A percentile compares a stretch with the other conserved stretches of the same genome.
phyloP scores from a whole-genome alignment of 495 filamentous ascomycete genomes.

The Astrothelium macrocarpum region DNA sequence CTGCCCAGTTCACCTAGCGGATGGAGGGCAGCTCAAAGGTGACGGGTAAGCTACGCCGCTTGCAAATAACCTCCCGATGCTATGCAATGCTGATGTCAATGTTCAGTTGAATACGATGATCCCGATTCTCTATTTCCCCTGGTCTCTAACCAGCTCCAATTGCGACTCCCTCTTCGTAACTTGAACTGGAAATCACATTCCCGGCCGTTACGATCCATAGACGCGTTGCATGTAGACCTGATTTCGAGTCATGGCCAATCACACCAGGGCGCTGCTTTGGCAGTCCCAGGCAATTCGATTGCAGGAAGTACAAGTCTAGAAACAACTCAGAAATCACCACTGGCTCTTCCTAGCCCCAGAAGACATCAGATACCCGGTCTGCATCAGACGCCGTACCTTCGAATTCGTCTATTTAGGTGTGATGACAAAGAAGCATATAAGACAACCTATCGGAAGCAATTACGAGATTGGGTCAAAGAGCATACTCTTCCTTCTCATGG shows the following conservation, averaged over 20 bases:
- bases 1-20: not conserved
- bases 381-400: conserved; percentile 87
- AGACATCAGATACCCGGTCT: conserved; percentile 93
- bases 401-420: conserved; percentile 77
- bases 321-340: conserved; percentile 31
- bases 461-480: conserved; percentile 84
- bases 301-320: conserved; percentile 10
- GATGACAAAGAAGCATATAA: conserved; percentile 95
- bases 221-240: conserved; percentile 82
- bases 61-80: not conserved
- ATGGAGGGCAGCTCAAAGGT: conserved; percentile 50
- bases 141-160: conserved; percentile 63
- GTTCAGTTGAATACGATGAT: conserved; percentile 61
- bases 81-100: conserved; percentile 6
- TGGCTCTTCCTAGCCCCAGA: conserved; percentile 39
- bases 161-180: conserved; percentile 79
- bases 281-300: conserved; percentile 19
- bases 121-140: conserved; percentile 76
- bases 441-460: conserved; percentile 57
- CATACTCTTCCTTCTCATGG: conserved; percentile 48
- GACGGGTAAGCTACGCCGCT: conserved; percentile 42
- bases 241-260: conserved; percentile 38
- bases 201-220: conserved; percentile 82
- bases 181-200: conserved; percentile 94
- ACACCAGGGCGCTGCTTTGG: conserved; percentile 6